phyloP scores from a whole-genome alignment of 2,329 filamentous ascomycete species.

The Fusarium sp. region DNA sequence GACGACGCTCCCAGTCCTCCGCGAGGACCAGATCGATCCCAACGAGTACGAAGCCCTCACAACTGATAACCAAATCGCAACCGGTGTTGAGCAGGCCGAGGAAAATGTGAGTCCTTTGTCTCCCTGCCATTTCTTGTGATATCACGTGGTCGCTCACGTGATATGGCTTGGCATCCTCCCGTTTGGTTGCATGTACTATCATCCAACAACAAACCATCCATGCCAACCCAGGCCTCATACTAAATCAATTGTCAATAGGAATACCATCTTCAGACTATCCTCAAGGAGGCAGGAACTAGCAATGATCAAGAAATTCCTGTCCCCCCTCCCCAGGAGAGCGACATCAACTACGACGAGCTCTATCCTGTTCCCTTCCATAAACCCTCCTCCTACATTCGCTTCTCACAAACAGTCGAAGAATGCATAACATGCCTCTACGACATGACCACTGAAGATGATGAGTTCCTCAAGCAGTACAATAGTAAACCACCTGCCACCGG shows the following conservation, averaged over 20 bases:
- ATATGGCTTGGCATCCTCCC: slow-evolving; percentile 39
- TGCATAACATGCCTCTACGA: slow-evolving; percentile 91
- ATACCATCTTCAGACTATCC: slow-evolving; percentile 91
- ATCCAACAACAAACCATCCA: slow-evolving; percentile 11
- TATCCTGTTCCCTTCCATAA: slow-evolving; percentile 83
- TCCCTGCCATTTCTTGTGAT: slow-evolving; percentile 45
- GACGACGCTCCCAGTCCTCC: slow-evolving; percentile 84
- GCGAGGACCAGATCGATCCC: slow-evolving; percentile 89
- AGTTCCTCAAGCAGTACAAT: slow-evolving; percentile 86
- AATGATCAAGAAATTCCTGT: slow-evolving; percentile 71
- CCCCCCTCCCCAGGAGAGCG: slow-evolving; percentile 69
- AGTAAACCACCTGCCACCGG: slow-evolving; percentile 70
- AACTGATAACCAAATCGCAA: slow-evolving; percentile 86
- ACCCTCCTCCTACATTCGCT: slow-evolving; percentile 93
- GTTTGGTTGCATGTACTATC: slow-evolving; percentile 25
- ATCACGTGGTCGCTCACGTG: slow-evolving; percentile 63
- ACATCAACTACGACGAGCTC: slow-evolving; percentile 85
- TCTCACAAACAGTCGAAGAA: slow-evolving; percentile 97
- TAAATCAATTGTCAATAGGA: slow-evolving; percentile 67
- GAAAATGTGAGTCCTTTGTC: slow-evolving; percentile 81
- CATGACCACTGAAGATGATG: slow-evolving; percentile 90
- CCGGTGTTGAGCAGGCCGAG: slow-evolving; percentile 95
- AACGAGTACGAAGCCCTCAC: slow-evolving; percentile 86
- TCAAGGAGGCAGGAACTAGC: slow-evolving; percentile 64
- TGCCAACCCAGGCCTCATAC: slow-evolving; percentile 28